Base-by-base conservation (phyloP, 345 rosid species). In the Viola odorata region DNA sequence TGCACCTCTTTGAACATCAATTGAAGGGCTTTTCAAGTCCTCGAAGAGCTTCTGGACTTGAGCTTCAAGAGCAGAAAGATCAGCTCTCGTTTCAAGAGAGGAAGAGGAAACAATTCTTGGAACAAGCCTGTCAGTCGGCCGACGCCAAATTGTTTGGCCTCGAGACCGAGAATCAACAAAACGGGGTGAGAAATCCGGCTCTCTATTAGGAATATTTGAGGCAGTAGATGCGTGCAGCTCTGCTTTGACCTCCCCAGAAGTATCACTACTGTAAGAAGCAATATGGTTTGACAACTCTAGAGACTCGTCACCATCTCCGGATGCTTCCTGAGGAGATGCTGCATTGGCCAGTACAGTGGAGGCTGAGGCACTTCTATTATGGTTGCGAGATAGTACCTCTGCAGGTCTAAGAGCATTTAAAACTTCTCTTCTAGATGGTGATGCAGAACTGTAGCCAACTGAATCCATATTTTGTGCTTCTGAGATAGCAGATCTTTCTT, bases 91-190 rank as follows among this genome's bases (percentile, higher is more conserved):
- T 73, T 88, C 96, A 51, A 57, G 72, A 51, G 85, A 64, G 12
- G 88, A 69, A 40, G 87, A 78, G 68, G 99, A 78, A 70, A 84
- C 70, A 45, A 91, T 86, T 75, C 91, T 80, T 0, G 92, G 88
- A 65, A 78, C 75, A 62, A 80, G 77, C 73, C 95, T 80, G 68
- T 78, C 85, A 5, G 91, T 80, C 12, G 95, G 90, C n/a, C 89
- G 84, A 41, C 85, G 88, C 91, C 95, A 84, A 54, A 77, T 69
- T 12, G 75, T 62, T 58, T 81, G 95, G 63, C 75, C 82, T 61
- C 87, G 83, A 44, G 78, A 76, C 67, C 84, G 84, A 58, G 84
- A 71, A 57, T 79, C 92, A 58, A 77, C 57, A 57, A 83, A 69
- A 37, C 82, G 83, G 41, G 88, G 69, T 8, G 87, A 68, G 71